A percentile compares a stretch with the other conserved stretches of the same genome.
These are phyloP conservation scores for Tetrahymena thermophila DNA, from an alignment of 73 alveolate genomes.

Conservation along the genomic window DNA sequence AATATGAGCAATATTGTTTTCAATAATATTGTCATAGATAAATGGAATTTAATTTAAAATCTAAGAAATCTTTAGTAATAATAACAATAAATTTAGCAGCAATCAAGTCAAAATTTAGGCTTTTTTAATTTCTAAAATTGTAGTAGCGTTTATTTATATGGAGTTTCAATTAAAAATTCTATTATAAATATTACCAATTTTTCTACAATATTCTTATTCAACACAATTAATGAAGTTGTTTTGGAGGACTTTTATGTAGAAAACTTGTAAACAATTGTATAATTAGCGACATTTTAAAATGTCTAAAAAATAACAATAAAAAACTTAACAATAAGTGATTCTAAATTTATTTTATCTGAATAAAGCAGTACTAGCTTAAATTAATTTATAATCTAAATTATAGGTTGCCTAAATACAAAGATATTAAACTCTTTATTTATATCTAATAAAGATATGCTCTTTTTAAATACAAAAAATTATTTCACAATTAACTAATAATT, in stretches of 20 bases:
- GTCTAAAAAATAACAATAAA: background rate
- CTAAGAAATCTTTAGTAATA: too few relatives aligned
- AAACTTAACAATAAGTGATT: background rate
- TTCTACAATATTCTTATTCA: background rate
- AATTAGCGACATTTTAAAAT: background rate
- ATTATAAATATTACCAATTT: too few relatives aligned
- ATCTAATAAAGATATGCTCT: background rate
- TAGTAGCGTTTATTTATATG: background rate
- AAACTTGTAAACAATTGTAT: background rate
- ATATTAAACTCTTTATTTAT: background rate
- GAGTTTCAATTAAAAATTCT: background rate
- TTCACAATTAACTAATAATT: background rate
- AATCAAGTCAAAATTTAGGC: too few relatives aligned
- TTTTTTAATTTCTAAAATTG: background rate
- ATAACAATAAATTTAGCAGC: too few relatives aligned
- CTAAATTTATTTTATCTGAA: background rate
- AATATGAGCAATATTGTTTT: too few relatives aligned
- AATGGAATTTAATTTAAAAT: background rate
- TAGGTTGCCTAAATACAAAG: background rate
- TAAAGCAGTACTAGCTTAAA: background rate
- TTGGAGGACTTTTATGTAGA: background rate
- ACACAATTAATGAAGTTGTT: background rate
- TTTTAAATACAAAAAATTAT: background rate
- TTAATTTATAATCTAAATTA: too few relatives aligned
- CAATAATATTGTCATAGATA: too few relatives aligned